Evolutionary conservation across 441 rosid species (phyloP).

Genomic region (Dalechampia spathulata): DNA sequence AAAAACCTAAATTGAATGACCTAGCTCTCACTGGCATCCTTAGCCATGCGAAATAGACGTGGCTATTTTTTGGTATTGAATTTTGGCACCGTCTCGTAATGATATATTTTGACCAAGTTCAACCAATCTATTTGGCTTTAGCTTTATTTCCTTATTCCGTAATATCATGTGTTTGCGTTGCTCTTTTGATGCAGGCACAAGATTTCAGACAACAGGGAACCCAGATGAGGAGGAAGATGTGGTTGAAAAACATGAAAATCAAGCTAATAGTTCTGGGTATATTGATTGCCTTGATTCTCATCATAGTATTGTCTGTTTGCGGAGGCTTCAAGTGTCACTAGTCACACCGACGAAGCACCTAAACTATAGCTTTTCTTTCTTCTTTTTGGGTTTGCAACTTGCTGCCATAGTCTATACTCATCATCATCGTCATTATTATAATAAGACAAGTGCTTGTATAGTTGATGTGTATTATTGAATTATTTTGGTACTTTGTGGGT

Average conservation of each 20-base stretch:
- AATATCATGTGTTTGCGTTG: background rate
- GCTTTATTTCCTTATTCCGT: background rate
- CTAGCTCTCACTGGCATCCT: no score
- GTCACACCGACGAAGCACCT: no score
- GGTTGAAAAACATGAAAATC: conserved; percentile 92
- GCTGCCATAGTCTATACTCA: no score
- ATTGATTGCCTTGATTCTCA: conserved; percentile 60
- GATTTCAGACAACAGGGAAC: conserved; percentile 88
- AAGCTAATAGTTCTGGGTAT: conserved; percentile 79
- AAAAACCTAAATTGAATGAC: no score
- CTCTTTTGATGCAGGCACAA: conserved; percentile 53
- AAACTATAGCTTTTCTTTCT: no score
- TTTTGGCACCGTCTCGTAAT: background rate
- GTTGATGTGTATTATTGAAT: no score
- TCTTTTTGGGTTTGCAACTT: no score
- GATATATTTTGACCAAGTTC: no score
- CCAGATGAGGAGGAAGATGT: conserved; percentile 82
- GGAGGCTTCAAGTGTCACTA: conserved; percentile 68
- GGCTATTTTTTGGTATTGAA: background rate
- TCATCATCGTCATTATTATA: no score
- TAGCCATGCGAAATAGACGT: no score
- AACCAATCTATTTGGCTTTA: background rate
- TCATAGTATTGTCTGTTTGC: conserved; percentile 68
- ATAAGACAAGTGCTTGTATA: no score
- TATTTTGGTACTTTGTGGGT: no score